Conservation (phyloP, 129 eudicot genomes). For the Glebionis coronaria region DNA sequence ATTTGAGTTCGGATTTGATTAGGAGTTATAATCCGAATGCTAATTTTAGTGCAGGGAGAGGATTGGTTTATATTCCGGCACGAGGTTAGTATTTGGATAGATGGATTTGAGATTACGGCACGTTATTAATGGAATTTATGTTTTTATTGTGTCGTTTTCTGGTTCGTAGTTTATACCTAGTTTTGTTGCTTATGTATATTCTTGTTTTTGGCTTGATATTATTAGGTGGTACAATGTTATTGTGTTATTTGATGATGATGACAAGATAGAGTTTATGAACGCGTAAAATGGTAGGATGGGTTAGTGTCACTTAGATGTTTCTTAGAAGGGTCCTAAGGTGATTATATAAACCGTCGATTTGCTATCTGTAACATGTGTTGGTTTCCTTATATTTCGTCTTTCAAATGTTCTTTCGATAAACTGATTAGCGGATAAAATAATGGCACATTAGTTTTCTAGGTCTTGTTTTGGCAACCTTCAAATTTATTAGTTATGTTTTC, state of each 20-base stretch:
- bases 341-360: background rate
- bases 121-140: no score
- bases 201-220: background rate
- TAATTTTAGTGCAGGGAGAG: slow-evolving; percentile 40
- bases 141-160: background rate
- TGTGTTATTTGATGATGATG: slow-evolving; percentile 12
- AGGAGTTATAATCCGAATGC: slow-evolving; percentile 55
- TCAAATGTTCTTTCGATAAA: background rate
- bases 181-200: background rate
- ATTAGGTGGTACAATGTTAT: slow-evolving; percentile 11
- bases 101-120: no score
- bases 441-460: background rate
- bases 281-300: background rate
- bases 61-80: slow-evolving; percentile 62
- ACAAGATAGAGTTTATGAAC: background rate
- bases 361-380: background rate
- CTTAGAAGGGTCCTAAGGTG: background rate
- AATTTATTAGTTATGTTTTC: background rate
- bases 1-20: slow-evolving; percentile 47
- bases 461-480: background rate
- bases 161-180: background rate
- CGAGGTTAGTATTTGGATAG: slow-evolving; percentile 46
- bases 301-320: background rate
- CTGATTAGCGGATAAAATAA: background rate
- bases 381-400: background rate